Conservation (phyloP, 768 basidiomycete species). For the Pulveroboletus sp. region DNA sequence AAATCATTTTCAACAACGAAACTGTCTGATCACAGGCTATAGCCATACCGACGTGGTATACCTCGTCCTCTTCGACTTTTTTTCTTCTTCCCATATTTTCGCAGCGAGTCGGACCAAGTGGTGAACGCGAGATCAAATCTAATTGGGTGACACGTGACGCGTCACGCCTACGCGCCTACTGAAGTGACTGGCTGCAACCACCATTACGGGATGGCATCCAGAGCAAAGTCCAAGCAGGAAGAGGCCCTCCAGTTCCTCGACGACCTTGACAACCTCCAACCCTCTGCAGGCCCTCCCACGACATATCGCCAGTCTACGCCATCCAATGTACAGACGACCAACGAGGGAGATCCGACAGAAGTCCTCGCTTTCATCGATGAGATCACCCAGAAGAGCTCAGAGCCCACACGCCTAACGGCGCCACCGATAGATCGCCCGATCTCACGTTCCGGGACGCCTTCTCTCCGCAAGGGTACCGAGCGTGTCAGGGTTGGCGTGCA, state of each 20-base stretch:
- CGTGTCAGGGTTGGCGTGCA: conserved; percentile 61
- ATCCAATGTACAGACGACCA: conserved; percentile 25
- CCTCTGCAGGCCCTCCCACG: conserved; percentile 27
- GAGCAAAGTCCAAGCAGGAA: conserved; percentile 73
- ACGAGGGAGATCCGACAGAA: conserved; percentile 69
- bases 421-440: conserved; percentile 51
- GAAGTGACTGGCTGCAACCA: neutral
- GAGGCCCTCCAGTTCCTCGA: conserved; percentile 93
- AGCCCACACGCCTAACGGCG: conserved; percentile 60
- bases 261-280: conserved; percentile 82
- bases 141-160: conserved; percentile 15
- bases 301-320: conserved; percentile 20
- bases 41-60: conserved; percentile 47
- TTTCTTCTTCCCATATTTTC: conserved; percentile 25
- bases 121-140: neutral
- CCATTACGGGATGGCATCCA: conserved; percentile 33
- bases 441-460: conserved; percentile 68
- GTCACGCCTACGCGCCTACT: neutral
- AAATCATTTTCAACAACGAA: neutral
- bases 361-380: conserved; percentile 93
- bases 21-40: neutral
- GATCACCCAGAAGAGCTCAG: conserved; percentile 87
- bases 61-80: conserved; percentile 32
- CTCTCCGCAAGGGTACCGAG: conserved; percentile 70
- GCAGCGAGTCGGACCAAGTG: neutral